phyloP scores from a whole-genome alignment of 2,329 filamentous ascomycete species.

The Onygenales sp. region DNA sequence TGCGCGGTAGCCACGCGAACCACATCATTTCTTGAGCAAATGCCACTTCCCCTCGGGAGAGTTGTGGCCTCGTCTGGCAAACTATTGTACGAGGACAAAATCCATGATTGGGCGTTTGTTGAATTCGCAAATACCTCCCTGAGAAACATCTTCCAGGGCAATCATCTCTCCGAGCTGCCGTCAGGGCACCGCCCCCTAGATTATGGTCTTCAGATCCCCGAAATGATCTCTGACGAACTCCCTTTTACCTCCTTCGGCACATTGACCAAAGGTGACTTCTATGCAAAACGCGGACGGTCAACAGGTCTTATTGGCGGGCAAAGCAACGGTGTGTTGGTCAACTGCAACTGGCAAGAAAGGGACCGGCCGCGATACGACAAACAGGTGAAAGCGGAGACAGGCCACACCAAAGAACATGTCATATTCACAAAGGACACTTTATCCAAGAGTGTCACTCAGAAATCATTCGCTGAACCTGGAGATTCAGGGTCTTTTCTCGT shows the following conservation, averaged over 20 bases:
- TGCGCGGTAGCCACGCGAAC: background rate
- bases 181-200: background rate
- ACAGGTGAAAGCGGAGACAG: background rate
- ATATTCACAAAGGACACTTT: background rate
- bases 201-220: too few relatives aligned
- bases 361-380: background rate
- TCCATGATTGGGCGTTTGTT: conserved; percentile 8
- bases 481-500: conserved; percentile 3
- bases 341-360: conserved; percentile 4
- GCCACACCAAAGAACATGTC: conserved; percentile 1
- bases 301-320: conserved; percentile 6
- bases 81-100: background rate
- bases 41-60: conserved; percentile 3
- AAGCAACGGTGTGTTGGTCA: conserved; percentile 8
- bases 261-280: conserved; percentile 4
- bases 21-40: background rate
- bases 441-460: background rate
- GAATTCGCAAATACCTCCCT: background rate
- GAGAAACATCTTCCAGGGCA: background rate
- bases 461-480: background rate
- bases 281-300: conserved; percentile 8
- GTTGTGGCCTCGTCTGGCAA: conserved; percentile 4
- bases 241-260: background rate
- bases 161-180: background rate
- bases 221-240: too few relatives aligned